A percentile compares a stretch with the other conserved stretches of the same genome.
These are phyloP conservation scores for Phytophthora idaei DNA, from an alignment of 352 stramenopile species.

Conservation along the genomic window DNA sequence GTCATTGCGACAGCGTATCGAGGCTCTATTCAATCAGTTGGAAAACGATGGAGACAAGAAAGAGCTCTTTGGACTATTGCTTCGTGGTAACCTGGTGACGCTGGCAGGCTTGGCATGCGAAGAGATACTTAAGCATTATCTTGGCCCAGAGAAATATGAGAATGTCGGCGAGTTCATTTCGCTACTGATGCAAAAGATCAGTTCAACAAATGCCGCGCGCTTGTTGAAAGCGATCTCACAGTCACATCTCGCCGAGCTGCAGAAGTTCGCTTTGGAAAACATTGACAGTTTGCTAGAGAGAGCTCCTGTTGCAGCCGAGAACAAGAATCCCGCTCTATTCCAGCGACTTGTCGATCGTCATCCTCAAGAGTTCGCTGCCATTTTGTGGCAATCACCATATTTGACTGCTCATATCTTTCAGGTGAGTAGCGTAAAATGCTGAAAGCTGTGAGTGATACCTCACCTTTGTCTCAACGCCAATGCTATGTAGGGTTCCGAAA, in stretches of 20 bases:
- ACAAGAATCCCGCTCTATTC: slow-evolving; percentile 39
- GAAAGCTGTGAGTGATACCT: background rate
- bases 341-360: slow-evolving; percentile 69
- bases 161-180: slow-evolving; percentile 45
- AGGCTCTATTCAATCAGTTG: slow-evolving; percentile 37
- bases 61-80: slow-evolving; percentile 38
- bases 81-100: slow-evolving; percentile 40
- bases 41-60: slow-evolving; percentile 44
- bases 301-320: slow-evolving; percentile 1
- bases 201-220: slow-evolving; percentile 18
- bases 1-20: slow-evolving; percentile 37
- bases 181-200: slow-evolving; percentile 40
- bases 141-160: slow-evolving; percentile 24
- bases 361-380: slow-evolving; percentile 50
- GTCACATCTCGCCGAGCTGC: slow-evolving; percentile 39
- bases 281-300: slow-evolving; percentile 58
- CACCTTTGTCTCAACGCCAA: background rate
- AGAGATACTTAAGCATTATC: slow-evolving; percentile 46
- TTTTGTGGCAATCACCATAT: slow-evolving; percentile 68
- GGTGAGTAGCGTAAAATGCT: slow-evolving; percentile 26
- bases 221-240: slow-evolving; percentile 41
- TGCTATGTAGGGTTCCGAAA: slow-evolving; percentile 45
- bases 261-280: slow-evolving; percentile 54
- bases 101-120: slow-evolving; percentile 36
- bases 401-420: slow-evolving; percentile 76